A percentile compares a stretch with the other conserved stretches of the same genome.
Evolutionary conservation across 1,139 yeast genomes (phyloP).

Genomic region (Yarrowia galli): DNA sequence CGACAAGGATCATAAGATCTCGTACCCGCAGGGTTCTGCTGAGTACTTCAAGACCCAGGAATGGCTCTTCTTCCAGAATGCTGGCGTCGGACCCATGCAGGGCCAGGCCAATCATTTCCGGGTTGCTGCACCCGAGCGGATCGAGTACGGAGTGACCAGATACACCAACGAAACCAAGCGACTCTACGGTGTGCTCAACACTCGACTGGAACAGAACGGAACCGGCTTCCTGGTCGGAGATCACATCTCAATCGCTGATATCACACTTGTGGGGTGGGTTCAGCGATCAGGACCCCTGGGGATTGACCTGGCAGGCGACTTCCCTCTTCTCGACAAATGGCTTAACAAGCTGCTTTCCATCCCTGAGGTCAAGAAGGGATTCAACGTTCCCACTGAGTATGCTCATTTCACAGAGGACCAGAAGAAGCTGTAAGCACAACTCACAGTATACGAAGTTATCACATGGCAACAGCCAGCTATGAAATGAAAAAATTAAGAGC

Average conservation of each 20-base stretch:
- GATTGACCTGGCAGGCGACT: conserved; percentile 54
- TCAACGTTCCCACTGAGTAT: conserved; percentile 36
- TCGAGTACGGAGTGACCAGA: conserved; percentile 61
- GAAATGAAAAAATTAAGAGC: no score
- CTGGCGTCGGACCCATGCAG: conserved; percentile 67
- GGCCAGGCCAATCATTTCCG: conserved; percentile 64
- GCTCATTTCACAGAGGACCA: conserved; percentile 16
- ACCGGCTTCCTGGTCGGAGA: conserved; percentile 64
- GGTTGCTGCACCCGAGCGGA: conserved; percentile 55
- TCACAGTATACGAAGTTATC: no score
- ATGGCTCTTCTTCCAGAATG: conserved; percentile 63
- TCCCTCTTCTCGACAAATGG: conserved; percentile 59
- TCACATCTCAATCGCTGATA: conserved; percentile 63
- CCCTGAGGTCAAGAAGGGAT: conserved; percentile 45
- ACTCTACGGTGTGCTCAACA: conserved; percentile 61
- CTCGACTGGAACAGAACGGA: conserved; percentile 56
- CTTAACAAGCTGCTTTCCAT: conserved; percentile 51
- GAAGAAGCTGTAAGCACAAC: background rate
- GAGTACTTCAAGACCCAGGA: conserved; percentile 61
- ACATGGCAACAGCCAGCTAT: no score
- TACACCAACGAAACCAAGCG: conserved; percentile 61
- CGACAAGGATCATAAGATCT: conserved; percentile 60
- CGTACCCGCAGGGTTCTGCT: conserved; percentile 56
- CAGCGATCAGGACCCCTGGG: conserved; percentile 46
- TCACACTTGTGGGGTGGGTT: conserved; percentile 56